Evolutionary conservation across 257 asterid genomes (phyloP), one percentile per base, ranked within the genome.

Genomic region (Ligustrum vulgare): DNA sequence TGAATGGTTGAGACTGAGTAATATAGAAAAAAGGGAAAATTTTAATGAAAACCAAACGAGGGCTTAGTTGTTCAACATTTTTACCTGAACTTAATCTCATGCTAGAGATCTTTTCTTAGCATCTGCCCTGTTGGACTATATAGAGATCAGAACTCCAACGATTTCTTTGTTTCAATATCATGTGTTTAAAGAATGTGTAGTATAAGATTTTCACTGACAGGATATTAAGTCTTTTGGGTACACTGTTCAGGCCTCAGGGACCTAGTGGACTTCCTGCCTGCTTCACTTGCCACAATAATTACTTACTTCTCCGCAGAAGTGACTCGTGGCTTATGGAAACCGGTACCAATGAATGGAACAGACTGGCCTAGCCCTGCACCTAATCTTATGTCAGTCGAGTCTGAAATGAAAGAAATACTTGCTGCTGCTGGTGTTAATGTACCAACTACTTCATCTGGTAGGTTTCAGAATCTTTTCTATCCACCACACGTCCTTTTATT

Each of bases 281-380:
- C 79, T 33, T 76, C 79, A 15, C 66, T 76, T 49, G 79, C 79
- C 56, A 67, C 75, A 20, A 76, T 76, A 41, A 62, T 76, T 10
- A 69, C 74, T n/a, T 76, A 76, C 58, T 68, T 76, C 72, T 68
- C 74, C n/a, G 79, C 79, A 8, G 79, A 76, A 15, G 74, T 69
- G 25, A 76, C 79, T 13, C 73, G 79, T 23, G 79, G 79, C 18
- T 36, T 68, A 33, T 76, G 79, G 79, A 76, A 69, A 62, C 74
- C 58, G 3, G 79, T 62, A 8, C 47, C 74, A 25, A 76, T 76
- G 79, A 76, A 76, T 56, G 79, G 79, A 51, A 69, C 56, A 67
- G 79, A 76, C 47, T 76, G 79, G 79, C 79, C 79, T 16, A 76
- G 79, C 39, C 79, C 79, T 33, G 79, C 79, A 49, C 70, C 74